Evolutionary conservation across 345 rosid genomes (phyloP).

Genomic region (Citrus maxima): DNA sequence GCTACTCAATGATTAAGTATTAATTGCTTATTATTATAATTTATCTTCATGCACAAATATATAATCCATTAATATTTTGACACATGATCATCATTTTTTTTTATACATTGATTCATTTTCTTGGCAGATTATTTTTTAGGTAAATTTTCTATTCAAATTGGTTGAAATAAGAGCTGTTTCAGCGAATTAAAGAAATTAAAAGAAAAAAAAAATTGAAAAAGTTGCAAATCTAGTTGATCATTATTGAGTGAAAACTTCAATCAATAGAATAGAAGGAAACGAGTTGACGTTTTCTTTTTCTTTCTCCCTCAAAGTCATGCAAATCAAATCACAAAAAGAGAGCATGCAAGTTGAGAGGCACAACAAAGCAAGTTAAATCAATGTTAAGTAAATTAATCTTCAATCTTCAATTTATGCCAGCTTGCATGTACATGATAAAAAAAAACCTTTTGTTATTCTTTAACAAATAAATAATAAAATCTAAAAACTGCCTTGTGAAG

Average conservation of each 20-base stretch:
- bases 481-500: background rate
- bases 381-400: background rate
- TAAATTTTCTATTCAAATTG: no score
- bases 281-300: background rate
- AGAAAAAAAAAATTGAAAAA: background rate
- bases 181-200: background rate
- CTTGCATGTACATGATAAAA: background rate
- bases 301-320: background rate
- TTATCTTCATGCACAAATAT: slow-evolving; percentile 4
- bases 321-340: background rate
- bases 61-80: background rate
- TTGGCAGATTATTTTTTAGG: background rate
- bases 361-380: background rate
- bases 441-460: background rate
- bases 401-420: background rate
- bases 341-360: background rate
- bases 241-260: background rate
- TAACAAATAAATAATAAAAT: no score
- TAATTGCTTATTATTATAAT: background rate
- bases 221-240: no score
- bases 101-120: background rate
- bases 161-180: background rate
- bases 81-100: no score
- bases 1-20: background rate
- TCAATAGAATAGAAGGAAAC: background rate